phyloP scores from a whole-genome alignment of 768 basidiomycete species.

The Leccinellum albellum region DNA sequence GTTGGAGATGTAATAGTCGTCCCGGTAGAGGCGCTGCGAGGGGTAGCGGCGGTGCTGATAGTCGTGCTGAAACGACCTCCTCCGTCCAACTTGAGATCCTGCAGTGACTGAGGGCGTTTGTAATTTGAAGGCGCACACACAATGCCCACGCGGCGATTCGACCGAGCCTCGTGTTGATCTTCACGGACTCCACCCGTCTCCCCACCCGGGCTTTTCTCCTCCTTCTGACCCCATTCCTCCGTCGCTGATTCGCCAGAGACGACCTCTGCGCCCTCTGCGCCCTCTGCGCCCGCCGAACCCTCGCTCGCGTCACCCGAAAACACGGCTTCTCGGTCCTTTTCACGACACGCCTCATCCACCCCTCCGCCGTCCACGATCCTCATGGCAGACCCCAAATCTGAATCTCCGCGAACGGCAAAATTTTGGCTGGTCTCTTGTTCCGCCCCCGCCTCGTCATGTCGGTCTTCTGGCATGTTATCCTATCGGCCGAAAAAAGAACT shows the following conservation, averaged over 20 bases:
- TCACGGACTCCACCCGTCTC: constrained; percentile 16
- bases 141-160: constrained; percentile 42
- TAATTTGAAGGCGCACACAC: constrained; percentile 34
- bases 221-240: background rate
- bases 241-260: constrained; percentile 7
- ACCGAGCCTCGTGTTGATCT: constrained; percentile 36
- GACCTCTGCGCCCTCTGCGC: background rate
- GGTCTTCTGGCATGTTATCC: constrained; percentile 2
- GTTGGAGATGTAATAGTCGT: background rate
- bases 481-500: constrained; percentile 1
- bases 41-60: constrained; percentile 8
- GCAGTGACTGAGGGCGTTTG: constrained; percentile 32
- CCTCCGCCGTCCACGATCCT: constrained; percentile 23
- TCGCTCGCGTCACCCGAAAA: constrained; percentile 18
- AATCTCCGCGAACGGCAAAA: constrained; percentile 22
- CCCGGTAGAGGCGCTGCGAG: constrained; percentile 9
- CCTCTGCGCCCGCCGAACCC: constrained; percentile 11
- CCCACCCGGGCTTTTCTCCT: constrained; percentile 7
- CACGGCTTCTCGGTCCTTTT: constrained; percentile 17
- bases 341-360: constrained; percentile 23
- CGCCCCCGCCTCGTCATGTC: background rate
- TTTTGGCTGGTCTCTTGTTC: constrained; percentile 1
- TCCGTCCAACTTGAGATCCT: constrained; percentile 24
- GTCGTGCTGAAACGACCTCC: constrained; percentile 8
- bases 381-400: constrained; percentile 19